phyloP scores from a whole-genome alignment of 2,329 filamentous ascomycete genomes.

The Aureobasidium mangrovei region DNA sequence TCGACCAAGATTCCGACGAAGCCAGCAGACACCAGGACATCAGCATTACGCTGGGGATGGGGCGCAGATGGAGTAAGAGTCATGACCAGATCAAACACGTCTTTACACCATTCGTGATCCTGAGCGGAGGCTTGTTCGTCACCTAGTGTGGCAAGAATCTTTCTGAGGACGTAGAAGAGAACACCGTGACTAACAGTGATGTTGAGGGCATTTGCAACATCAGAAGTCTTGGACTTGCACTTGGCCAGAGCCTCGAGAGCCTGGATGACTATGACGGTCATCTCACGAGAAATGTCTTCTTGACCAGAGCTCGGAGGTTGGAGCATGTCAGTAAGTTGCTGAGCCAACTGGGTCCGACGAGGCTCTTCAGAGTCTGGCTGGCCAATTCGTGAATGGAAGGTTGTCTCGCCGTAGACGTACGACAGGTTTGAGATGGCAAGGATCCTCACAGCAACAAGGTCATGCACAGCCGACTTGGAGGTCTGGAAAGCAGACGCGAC shows the following conservation, averaged over 20 bases:
- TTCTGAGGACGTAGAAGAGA: conserved; percentile 83
- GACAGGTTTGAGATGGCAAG: conserved; percentile 85
- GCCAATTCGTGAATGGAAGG: conserved; percentile 79
- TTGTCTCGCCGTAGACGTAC: conserved; percentile 73
- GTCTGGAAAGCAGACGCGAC: conserved; percentile 70
- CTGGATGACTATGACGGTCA: conserved; percentile 74
- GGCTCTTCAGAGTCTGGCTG: conserved; percentile 86
- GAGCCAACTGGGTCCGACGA: conserved; percentile 76
- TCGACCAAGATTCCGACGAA: conserved; percentile 86
- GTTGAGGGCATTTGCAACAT: conserved; percentile 84
- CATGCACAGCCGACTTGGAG: conserved; percentile 58
- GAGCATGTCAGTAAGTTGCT: conserved; percentile 85
- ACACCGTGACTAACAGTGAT: conserved; percentile 95
- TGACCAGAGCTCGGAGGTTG: conserved; percentile 69
- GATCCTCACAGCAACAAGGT: conserved; percentile 68
- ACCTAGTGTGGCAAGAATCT: conserved; percentile 76
- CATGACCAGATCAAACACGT: conserved; percentile 77
- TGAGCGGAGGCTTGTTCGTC: conserved; percentile 51
- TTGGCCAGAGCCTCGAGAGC: conserved; percentile 79
- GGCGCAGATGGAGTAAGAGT: conserved; percentile 56
- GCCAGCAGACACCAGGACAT: conserved; percentile 79
- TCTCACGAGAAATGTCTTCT: conserved; percentile 57
- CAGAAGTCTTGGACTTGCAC: conserved; percentile 65
- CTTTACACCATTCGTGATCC: conserved; percentile 84
- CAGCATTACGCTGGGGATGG: conserved; percentile 55